Evolutionary conservation across 306 rosid species (phyloP), one percentile per base, ranked within the genome.

Genomic region (Lathyrus aphaca): DNA sequence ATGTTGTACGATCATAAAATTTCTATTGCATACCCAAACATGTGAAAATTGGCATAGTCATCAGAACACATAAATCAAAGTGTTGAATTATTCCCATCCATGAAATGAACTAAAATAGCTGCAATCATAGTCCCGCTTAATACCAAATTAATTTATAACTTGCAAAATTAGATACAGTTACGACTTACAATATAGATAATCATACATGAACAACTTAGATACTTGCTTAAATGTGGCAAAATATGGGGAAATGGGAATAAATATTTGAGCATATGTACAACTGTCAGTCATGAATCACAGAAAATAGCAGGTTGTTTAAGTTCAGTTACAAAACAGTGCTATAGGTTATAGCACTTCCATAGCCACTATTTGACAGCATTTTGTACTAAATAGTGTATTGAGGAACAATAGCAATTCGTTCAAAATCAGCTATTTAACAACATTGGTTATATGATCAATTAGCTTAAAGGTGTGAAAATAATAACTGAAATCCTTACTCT

Each of bases 401-500:
- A 35, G 10, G 39, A 35, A 35, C 10, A 35, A 35, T 35, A 35
- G 8, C 39, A 35, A 7, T 7, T 7, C 39, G 39, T 35, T 35
- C 8, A 35, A 35, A 35, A 7, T 35, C 39, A 0, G 10, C 10
- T 35, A 35, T 35, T 35, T 35, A 35, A 35, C 39, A 35, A 35
- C 8, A 7, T 7, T 35, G 39, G 39, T 7, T 77, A 44, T 56
- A 39, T 23, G 18, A 54, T 37, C 10, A 61, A 38, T 15, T 23
- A 30, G 75, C 74, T 49, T 15, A 19, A 30, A 69, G 48, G 15
- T 65, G 45, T 60, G 42, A 66, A 45, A 23, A 32, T 46, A 48
- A 64, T 9, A 25, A 23, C 53, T 38, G 56, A 54, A 69, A 69
- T 42, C 38, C 86, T 77, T 79, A 94, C 99, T 82, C 89, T 79